These are phyloP conservation scores for Postia placenta DNA, from an alignment of 768 basidiomycete species.

Conservation along the genomic window DNA sequence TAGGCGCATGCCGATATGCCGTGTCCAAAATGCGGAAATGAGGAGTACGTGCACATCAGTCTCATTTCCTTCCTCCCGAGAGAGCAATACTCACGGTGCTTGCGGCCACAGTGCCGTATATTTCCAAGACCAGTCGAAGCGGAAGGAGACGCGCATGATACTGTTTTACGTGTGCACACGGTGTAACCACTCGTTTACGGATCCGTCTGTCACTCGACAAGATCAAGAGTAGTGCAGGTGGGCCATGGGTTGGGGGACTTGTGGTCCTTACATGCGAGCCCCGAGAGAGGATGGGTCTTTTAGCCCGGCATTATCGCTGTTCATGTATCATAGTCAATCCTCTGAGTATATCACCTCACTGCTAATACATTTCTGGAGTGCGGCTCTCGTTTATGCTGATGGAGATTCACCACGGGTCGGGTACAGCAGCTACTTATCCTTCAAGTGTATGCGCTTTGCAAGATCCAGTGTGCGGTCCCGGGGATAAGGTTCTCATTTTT, in stretches of 20 bases:
- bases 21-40: conserved; percentile 77
- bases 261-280: neutral
- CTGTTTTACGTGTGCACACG: conserved; percentile 87
- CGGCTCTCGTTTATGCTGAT: no score
- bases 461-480: no score
- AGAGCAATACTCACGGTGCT: neutral
- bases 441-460: no score
- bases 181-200: conserved; percentile 70
- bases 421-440: no score
- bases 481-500: no score
- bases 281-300: neutral
- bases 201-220: conserved; percentile 37
- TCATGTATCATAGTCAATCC: no score
- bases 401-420: no score
- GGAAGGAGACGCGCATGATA: conserved; percentile 93
- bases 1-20: conserved; percentile 80
- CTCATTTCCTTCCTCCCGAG: neutral
- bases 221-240: neutral
- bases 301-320: no score
- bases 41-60: conserved; percentile 55
- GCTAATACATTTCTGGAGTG: no score
- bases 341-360: no score
- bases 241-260: neutral
- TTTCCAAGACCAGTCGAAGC: conserved; percentile 96
- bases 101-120: conserved; percentile 67